Evolutionary conservation across 768 basidiomycete species (phyloP), one percentile per base, ranked within the genome.

Genomic region (Termitomyces eurrhizus): DNA sequence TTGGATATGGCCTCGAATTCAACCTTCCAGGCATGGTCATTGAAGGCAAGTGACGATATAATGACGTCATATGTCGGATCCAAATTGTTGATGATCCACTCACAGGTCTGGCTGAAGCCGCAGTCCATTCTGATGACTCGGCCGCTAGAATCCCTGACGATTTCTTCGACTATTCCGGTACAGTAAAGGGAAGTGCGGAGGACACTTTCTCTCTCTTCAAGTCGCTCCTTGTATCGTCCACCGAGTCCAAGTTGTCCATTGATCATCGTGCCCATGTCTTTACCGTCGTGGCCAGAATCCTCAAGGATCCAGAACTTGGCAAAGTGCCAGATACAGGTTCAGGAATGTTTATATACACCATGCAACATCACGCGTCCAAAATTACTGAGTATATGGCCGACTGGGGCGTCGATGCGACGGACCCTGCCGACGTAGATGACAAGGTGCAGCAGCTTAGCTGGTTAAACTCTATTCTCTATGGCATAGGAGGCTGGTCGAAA

Each of bases 1-100:
- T 74, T 2, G 87, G 85, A 26, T 86, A 84, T 70, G 88, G 87
- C 1, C 71, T 80, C 3, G 89, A 90, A 69, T 89, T 89, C 62
- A 74, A 69, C 14, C 64, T 86, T 35, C 79, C 82, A 3, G 89
- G 87, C 1, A 73, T 88, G 60, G 70, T 83, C 3, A 82, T 82
- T 3, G 88, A 90, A 76, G 89, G 88, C 86, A 13, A 63, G 35
- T 51, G 57, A 49, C 45, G 42, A 56, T 18, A 26, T 24, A 16
- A 51, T 52, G 58, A 56, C 57, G 52, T 65, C 52, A 58, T 56
- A 12, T 5, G 13, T 4, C 12, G 11, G 24, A 46, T n/a, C 36
- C 33, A 16, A 45, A n/a, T n/a, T 39, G 37, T 26, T 44, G 21
- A 48, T 59, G 48, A n/a, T 49, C 21, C 3, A 39, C 12, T 24